Evolutionary conservation across 2,329 filamentous ascomycete species (phyloP), one percentile per base, ranked within the genome.

Genomic region (Apiospora malaysiana): DNA sequence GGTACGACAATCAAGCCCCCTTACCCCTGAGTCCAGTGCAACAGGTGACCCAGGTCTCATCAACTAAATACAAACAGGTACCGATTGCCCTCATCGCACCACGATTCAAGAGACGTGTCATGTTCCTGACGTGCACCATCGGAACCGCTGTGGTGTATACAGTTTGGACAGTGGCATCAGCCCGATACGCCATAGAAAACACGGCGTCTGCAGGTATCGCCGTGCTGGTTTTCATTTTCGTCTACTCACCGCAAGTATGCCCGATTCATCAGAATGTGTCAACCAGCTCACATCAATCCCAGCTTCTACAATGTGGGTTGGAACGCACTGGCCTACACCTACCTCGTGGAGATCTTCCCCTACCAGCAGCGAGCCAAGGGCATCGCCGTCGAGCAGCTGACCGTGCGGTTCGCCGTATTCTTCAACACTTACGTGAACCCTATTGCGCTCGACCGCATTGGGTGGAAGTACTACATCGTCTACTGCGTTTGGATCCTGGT

Each of bases 351-450:
- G 71, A 75, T 82, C 16, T 80, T 84, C 40, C 82, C 83, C 12
- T 80, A 79, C 71, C 74, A 78, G 70, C 79, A 82, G 70, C 75
- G 82, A 63, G 75, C 82, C 69, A 77, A 83, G 75, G 80, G 82
- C 23, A 80, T 83, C 67, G 78, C 80, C 10, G 74, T 83, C 45
- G 78, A 82, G 75, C 79, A 82, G 71, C 77, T 83, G 7, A 80
- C 80, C 0, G 79, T 82, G 27, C 77, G 80, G 4, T 78, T 82
- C 71, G 81, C 82, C 51, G 78, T 81, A 27, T 82, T 84, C 69
- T 83, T 84, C 77, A 86, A 86, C 77, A 85, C 83, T 2, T 86
- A 85, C 73, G 83, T 85, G 46, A 83, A 83, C 73, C 82, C 83
- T 9, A 78, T 83, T 74, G 84, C 71, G n/a, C 80, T 86, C 8